phyloP scores from a whole-genome alignment of 1,284 basidiomycete genomes.

The Cryptococcus depauperatus region DNA sequence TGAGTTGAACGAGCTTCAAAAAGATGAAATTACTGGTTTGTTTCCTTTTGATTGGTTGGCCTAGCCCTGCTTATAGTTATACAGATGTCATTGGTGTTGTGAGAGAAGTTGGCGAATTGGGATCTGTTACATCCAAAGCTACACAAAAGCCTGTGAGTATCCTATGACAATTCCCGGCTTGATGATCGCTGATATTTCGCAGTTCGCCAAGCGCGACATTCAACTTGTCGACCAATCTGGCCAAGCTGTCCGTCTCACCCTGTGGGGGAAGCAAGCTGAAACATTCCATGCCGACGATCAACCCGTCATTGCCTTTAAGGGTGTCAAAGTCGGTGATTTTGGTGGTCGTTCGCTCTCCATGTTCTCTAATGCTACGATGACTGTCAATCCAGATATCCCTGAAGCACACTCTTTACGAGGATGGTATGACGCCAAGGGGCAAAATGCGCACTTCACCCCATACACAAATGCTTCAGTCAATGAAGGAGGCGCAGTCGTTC shows the following conservation, averaged over 20 bases:
- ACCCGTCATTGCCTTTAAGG: conserved; percentile 85
- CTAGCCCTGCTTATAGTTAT: neutral
- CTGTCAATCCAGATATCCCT: conserved; percentile 77
- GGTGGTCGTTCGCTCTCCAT: conserved; percentile 78
- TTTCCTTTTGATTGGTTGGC: conserved; percentile 5
- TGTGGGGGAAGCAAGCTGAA: conserved; percentile 96
- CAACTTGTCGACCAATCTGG: conserved; percentile 78
- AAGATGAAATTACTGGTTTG: conserved; percentile 71
- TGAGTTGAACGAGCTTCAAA: conserved; percentile 57
- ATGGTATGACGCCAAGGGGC: conserved; percentile 72
- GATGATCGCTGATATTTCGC: conserved; percentile 1
- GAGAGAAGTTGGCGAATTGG: conserved; percentile 64
- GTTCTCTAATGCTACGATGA: conserved; percentile 61
- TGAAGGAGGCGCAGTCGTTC: conserved; percentile 20
- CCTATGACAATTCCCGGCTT: neutral
- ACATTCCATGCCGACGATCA: conserved; percentile 54
- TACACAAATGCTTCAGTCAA: conserved; percentile 50
- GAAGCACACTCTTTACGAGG: conserved; percentile 80
- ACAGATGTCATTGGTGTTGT: conserved; percentile 74
- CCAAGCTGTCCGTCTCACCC: conserved; percentile 73
- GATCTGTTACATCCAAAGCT: conserved; percentile 64
- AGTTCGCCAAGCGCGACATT: conserved; percentile 82
- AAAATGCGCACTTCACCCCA: conserved; percentile 58
- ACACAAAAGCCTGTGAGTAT: conserved; percentile 57
- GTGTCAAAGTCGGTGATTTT: conserved; percentile 90